Evolutionary conservation across 176 grass and related monocot genomes (phyloP).

Genomic region (Oryza brachyantha): DNA sequence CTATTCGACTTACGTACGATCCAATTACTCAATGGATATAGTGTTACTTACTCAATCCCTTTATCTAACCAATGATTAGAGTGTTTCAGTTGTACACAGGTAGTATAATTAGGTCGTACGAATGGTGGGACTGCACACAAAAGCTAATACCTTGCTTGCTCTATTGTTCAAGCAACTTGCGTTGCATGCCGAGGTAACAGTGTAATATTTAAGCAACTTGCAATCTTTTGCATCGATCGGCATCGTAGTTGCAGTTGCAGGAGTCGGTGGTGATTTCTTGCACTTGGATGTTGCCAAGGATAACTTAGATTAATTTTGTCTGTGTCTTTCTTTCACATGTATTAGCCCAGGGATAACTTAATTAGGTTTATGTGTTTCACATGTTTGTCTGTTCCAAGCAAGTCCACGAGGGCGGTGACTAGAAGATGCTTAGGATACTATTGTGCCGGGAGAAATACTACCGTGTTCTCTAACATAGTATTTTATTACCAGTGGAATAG

Average conservation of each 20-base stretch:
- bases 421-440: background rate
- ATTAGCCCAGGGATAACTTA: too few relatives aligned
- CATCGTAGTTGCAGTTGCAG: background rate
- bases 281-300: background rate
- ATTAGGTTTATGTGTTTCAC: background rate
- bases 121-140: background rate
- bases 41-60: too few relatives aligned
- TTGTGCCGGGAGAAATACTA: background rate
- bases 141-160: background rate
- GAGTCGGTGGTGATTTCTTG: constrained; percentile 12
- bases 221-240: background rate
- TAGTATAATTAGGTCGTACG: too few relatives aligned
- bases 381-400: background rate
- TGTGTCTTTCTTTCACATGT: background rate
- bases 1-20: too few relatives aligned
- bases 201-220: background rate
- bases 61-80: too few relatives aligned
- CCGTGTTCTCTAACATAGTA: too few relatives aligned
- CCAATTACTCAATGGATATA: too few relatives aligned
- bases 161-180: background rate
- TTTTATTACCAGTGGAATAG: too few relatives aligned
- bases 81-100: too few relatives aligned
- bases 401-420: background rate
- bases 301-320: background rate
- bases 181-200: too few relatives aligned